Evolutionary conservation across 306 rosid species (phyloP), one percentile per base, ranked within the genome.

Genomic region (Cucurbita ficifolia): DNA sequence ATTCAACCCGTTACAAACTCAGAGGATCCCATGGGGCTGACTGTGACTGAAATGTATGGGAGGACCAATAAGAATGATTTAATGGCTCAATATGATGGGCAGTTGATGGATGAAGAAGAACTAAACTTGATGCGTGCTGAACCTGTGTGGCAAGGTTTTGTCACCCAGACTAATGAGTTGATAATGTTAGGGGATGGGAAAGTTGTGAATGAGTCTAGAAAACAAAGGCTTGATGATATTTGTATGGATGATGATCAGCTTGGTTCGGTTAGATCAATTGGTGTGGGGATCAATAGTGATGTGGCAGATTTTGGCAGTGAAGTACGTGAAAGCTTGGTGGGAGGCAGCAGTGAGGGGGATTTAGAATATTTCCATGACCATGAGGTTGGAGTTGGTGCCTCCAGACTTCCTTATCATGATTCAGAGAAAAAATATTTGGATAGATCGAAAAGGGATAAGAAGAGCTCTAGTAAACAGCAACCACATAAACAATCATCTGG

Each of bases 141-240:
- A 79, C 96, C 97, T 74, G 88, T 94, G 62, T 91, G 96, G 96
- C 97, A 91, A 84, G 97, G 97, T 33, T 94, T 94, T 89, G 99
- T 89, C 64, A 81, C 91, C 80, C 92, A 89, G 84, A 78, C 88
- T 9, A 85, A 87, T 81, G 96, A 91, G 50, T 87, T 91, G 48
- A 64, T 89, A 81, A 79, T 94, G 88, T 79, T 88, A 68, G 92
- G 88, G 70, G 95, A 88, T 83, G 90, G 91, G 68, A 87, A 85
- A 76, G 81, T 76, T 77, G 52, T 83, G 57, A 86, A 84, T 72
- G 91, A 85, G 76, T 72, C 85, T 74, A 94, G 82, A 57, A 89
- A 91, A 83, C 63, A 86, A 24, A 83, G 76, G 40, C 76, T 83
- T 36, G 96, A 85, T 71, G 97, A 91, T 65, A 82, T 84, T 77